phyloP scores from a whole-genome alignment of 2,329 filamentous ascomycete genomes.

The Capronia americana region DNA sequence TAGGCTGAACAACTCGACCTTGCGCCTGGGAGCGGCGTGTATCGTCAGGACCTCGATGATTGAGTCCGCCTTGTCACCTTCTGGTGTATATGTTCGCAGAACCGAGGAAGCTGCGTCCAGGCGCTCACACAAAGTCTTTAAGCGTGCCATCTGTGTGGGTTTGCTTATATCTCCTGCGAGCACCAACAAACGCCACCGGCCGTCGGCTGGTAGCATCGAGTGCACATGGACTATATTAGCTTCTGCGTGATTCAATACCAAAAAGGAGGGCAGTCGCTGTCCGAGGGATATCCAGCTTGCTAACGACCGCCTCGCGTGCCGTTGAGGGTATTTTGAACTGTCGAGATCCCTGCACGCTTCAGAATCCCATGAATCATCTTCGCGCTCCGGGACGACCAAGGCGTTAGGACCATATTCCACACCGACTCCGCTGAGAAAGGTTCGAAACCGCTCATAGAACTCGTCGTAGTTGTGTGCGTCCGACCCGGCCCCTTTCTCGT shows the following conservation, averaged over 20 bases:
- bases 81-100: neutral
- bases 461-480: conserved; percentile 67
- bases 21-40: neutral
- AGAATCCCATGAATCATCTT: neutral
- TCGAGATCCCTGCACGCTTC: neutral
- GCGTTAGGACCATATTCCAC: conserved; percentile 64
- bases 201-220: neutral
- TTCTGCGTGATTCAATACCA: conserved; percentile 50
- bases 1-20: neutral
- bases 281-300: neutral
- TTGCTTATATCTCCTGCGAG: conserved; percentile 61
- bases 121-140: neutral
- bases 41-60: neutral
- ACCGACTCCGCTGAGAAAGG: conserved; percentile 64
- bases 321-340: neutral
- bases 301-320: neutral
- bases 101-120: neutral
- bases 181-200: conserved; percentile 61
- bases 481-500: conserved; percentile 49
- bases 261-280: conserved; percentile 35
- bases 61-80: neutral
- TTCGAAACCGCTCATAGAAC: conserved; percentile 64
- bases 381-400: conserved; percentile 23
- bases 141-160: conserved; percentile 50
- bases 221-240: neutral